Base-by-base conservation (phyloP, 2,329 filamentous ascomycete genomes). In the Paracamarosporium sp. region DNA sequence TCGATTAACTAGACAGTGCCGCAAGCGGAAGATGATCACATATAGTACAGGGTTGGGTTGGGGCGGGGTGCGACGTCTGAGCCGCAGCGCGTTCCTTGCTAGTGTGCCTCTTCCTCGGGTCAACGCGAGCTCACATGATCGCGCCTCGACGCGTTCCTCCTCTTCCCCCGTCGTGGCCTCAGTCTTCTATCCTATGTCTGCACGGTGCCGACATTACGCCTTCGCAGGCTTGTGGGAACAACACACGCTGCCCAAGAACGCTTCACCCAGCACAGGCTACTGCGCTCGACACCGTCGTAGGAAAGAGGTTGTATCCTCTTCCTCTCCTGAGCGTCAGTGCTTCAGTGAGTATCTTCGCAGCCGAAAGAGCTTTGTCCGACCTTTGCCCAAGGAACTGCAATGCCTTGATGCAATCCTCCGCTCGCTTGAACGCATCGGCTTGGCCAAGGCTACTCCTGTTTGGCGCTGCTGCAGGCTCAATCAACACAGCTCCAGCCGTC, bases 371-470 rank as follows among this genome's bases (percentile, higher is more conserved):
- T 74, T 80, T 85, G 60, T 86, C 84, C 3, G 83, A 85, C 65
- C 86, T 86, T 56, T 80, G 80, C 2, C 84, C 84, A 17, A 86
- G 71, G 52, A 82, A 82, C 78, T 82, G 84, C 25, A 87, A 73
- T 2, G 83, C 84, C 64, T 78, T 78, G 17, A 85, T 79, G 62
- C 83, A 86, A 47, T 80, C 75, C 50, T 82, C 78, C 53, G 79
- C 82, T 22, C 78, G 76, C 20, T 64, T 66, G 36, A 80, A 67
- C 40, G 65, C 73, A 7, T 74, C 70, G 28, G 71, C 63, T 17
- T 59, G 57, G 36, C 62, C 24, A 9, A 44, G 22, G 30, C 40
- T 25, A 22, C 58, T 51, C 17, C 63, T 56, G 2, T 28, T 35
- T 4, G 58, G 43, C 33, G 62, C 60, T 3, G 65, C 56, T 9